These are phyloP conservation scores for Carex cristatella DNA, from an alignment of 176 grass and related monocot genomes.

Conservation along the genomic window DNA sequence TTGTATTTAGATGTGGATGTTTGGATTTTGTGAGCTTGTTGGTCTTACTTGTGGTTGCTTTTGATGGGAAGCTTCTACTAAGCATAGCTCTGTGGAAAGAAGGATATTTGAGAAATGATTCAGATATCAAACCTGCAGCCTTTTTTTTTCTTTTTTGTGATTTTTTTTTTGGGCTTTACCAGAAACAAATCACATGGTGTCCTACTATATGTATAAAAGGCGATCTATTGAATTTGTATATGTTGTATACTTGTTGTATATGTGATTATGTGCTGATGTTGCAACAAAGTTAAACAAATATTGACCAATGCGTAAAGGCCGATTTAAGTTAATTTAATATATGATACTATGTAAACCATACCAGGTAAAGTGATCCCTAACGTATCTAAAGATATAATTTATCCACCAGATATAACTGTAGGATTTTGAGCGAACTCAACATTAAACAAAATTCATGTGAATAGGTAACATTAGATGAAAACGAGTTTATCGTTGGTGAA, in stretches of 20 bases:
- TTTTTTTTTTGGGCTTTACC: background rate
- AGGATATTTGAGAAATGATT: background rate
- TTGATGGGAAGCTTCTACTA: background rate
- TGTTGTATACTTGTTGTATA: constrained; percentile 8
- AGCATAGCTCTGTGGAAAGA: background rate
- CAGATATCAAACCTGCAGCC: background rate
- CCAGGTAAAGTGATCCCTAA: too few relatives aligned
- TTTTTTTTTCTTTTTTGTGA: background rate
- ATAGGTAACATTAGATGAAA: too few relatives aligned
- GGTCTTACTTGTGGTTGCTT: background rate
- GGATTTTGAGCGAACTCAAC: too few relatives aligned
- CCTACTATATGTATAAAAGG: background rate
- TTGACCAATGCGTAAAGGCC: background rate
- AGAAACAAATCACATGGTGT: background rate
- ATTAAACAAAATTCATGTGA: too few relatives aligned
- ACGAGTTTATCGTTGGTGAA: too few relatives aligned
- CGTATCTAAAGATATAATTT: too few relatives aligned
- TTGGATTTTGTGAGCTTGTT: background rate
- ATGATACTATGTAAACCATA: too few relatives aligned
- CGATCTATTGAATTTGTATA: background rate
- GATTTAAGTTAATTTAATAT: background rate
- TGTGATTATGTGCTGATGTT: background rate
- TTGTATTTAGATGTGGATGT: background rate
- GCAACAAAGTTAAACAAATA: background rate
- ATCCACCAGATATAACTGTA: too few relatives aligned